These are phyloP conservation scores for Ogataea chonburiensis DNA, from an alignment of 805 yeast genomes.

Conservation along the genomic window DNA sequence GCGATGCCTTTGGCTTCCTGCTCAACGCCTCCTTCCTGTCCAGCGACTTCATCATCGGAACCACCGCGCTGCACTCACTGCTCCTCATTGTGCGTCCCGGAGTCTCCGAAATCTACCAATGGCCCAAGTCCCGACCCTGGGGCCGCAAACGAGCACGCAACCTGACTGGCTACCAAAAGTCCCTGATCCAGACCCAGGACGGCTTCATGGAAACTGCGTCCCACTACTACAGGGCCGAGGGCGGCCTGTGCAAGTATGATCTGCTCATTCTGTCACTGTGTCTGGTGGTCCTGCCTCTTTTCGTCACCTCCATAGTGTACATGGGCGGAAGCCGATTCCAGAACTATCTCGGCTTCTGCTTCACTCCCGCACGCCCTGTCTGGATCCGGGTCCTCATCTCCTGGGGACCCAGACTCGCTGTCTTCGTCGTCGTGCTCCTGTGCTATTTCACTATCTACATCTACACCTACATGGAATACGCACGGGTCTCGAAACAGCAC, in stretches of 20 bases:
- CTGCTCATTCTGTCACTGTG: constrained; percentile 3
- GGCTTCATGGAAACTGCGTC: constrained; percentile 17
- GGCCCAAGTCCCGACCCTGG: not conserved
- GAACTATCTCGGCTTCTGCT: constrained; percentile 19
- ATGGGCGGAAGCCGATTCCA: constrained; percentile 13
- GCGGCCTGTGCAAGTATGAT: constrained; percentile 19
- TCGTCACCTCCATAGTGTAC: constrained; percentile 14
- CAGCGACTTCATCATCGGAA: constrained; percentile 19
- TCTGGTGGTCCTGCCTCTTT: constrained; percentile 10
- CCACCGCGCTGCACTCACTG: constrained; percentile 21
- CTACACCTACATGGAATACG: constrained; percentile 15
- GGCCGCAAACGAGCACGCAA: not conserved
- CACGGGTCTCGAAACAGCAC: constrained; percentile 15
- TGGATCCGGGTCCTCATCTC: constrained; percentile 21
- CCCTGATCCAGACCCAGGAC: constrained; percentile 9
- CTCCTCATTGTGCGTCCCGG: constrained; percentile 14
- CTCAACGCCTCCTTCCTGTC: constrained; percentile 16
- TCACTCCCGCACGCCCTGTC: constrained; percentile 14
- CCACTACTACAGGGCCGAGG: constrained; percentile 18
- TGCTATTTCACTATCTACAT: constrained; percentile 24
- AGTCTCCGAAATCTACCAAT: constrained; percentile 1
- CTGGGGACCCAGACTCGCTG: constrained; percentile 20
- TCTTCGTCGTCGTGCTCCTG: constrained; percentile 13
- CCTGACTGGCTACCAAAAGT: constrained; percentile 13
- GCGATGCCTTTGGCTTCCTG: constrained; percentile 23